Percentiles rank a stretch among this genome's conserved stretches.
phyloP scores from a whole-genome alignment of 2,329 filamentous ascomycete genomes.

The Fusarium udum region DNA sequence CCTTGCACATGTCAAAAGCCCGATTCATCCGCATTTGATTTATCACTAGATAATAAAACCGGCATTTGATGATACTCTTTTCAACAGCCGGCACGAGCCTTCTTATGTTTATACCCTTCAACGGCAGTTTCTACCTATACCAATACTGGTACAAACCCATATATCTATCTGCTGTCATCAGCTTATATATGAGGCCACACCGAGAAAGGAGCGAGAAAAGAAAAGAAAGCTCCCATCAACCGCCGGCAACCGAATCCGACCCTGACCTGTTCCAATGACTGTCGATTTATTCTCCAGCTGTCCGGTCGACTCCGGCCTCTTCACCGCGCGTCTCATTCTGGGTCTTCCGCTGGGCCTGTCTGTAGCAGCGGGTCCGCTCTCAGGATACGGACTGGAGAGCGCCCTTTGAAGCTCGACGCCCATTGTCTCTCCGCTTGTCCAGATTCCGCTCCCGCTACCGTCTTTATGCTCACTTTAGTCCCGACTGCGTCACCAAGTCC shows the following conservation, averaged over 20 bases:
- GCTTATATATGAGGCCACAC: not conserved
- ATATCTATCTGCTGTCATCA: not conserved
- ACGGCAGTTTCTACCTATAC: not conserved
- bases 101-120: not conserved
- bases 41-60: not conserved
- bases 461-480: conserved; percentile 14
- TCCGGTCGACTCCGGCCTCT: conserved; percentile 39
- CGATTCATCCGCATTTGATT: conserved; percentile 1
- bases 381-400: conserved; percentile 9
- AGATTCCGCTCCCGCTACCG: conserved; percentile 28
- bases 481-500: conserved; percentile 19
- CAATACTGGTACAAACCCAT: not conserved
- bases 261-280: conserved; percentile 4
- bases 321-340: conserved; percentile 28
- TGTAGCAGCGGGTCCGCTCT: conserved; percentile 29
- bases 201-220: conserved; percentile 12
- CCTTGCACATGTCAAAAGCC: conserved; percentile 7
- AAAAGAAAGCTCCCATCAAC: conserved; percentile 4
- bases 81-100: not conserved
- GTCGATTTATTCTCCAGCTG: conserved; percentile 14
- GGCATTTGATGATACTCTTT: not conserved
- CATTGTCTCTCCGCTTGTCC: conserved; percentile 31
- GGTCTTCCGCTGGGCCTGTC: conserved; percentile 33
- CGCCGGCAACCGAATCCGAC: conserved; percentile 15
- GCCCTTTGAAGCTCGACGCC: conserved; percentile 10